phyloP scores from a whole-genome alignment of 345 rosid genomes.

The Lepidium didymum region DNA sequence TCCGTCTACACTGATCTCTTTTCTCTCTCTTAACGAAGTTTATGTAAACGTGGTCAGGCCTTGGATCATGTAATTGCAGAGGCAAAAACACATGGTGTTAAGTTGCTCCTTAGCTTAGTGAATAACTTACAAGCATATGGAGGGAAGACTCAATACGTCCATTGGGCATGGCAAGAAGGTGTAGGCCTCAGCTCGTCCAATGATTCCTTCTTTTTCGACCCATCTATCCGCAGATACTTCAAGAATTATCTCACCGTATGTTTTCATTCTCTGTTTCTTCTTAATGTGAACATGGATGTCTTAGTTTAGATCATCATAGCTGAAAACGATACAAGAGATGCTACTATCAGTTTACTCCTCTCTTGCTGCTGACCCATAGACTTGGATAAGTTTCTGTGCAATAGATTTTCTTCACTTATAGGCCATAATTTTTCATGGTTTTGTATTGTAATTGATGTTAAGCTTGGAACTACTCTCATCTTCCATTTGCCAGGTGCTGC shows the following conservation, averaged over 20 bases:
- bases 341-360: background rate
- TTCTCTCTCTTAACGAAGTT: background rate
- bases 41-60: constrained; percentile 49
- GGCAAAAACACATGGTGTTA: constrained; percentile 60
- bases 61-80: constrained; percentile 90
- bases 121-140: constrained; percentile 88
- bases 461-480: constrained; percentile 2
- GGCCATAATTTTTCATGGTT: background rate
- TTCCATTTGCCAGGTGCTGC: constrained; percentile 45
- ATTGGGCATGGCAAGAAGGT: constrained; percentile 99
- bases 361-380: background rate
- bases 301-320: background rate
- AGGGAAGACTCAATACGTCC: constrained; percentile 90
- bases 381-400: background rate
- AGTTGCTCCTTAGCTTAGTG: constrained; percentile 80
- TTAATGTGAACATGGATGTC: background rate
- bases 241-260: constrained; percentile 65
- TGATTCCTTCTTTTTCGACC: constrained; percentile 96
- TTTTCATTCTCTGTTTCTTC: background rate
- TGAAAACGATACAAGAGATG: background rate
- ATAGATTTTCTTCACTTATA: background rate
- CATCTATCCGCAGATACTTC: constrained; percentile 80
- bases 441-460: background rate
- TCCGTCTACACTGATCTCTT: background rate
- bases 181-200: constrained; percentile 84